Conservation (phyloP, 371 early-diverging fungal species). For the Parasitella parasitica region DNA sequence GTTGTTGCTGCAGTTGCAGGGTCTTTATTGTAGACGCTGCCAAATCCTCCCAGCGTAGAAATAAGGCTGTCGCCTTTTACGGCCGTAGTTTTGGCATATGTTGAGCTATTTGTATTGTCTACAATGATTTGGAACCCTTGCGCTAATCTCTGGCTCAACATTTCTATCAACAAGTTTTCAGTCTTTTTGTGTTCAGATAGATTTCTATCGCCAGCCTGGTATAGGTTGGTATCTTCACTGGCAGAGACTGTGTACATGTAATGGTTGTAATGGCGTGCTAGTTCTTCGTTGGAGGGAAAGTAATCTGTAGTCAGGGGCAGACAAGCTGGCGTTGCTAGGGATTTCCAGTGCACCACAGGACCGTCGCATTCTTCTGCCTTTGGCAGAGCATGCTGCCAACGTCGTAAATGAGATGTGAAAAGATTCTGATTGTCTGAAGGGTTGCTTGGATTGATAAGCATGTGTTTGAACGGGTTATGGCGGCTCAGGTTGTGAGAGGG, state of each 20-base stretch:
- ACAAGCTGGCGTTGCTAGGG: conserved; percentile 90
- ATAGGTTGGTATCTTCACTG: conserved; percentile 63
- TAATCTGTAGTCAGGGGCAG: conserved; percentile 92
- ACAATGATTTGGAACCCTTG: conserved; percentile 95
- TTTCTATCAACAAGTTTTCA: conserved; percentile 75
- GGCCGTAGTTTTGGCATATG: conserved; percentile 7
- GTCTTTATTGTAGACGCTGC: conserved; percentile 13
- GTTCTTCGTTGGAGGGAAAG: conserved; percentile 77
- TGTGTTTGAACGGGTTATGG: conserved; percentile 22
- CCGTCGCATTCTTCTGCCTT: conserved; percentile 47
- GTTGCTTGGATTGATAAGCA: conserved; percentile 72
- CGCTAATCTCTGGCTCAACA: conserved; percentile 87
- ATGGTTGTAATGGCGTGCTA: conserved; percentile 70
- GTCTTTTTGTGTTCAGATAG: conserved; percentile 55
- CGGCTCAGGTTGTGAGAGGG: conserved; percentile 37
- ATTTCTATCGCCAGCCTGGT: conserved; percentile 51
- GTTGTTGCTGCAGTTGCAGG: neutral
- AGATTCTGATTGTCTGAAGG: conserved; percentile 62
- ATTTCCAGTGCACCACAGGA: conserved; percentile 74
- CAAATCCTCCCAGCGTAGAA: conserved; percentile 7
- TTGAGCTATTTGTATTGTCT: conserved; percentile 38
- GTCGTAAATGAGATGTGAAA: conserved; percentile 64
- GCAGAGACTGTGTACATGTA: conserved; percentile 82
- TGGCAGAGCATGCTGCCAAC: conserved; percentile 86
- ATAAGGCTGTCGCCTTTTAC: conserved; percentile 10